Evolutionary conservation across 2,329 filamentous ascomycete genomes (phyloP).

Genomic region (Erysiphe neolycopersici): DNA sequence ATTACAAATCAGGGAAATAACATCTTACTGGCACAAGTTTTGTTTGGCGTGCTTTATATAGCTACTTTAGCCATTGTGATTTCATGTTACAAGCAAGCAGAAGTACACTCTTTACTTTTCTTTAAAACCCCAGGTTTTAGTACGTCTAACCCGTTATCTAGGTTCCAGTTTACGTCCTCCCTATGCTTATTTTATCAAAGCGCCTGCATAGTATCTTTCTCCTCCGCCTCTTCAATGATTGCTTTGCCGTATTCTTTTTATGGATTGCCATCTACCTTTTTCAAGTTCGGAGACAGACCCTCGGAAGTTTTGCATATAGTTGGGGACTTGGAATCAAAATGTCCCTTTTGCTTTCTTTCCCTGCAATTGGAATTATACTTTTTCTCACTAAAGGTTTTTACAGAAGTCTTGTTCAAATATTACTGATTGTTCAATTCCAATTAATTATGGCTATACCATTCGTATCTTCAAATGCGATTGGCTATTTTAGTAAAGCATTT

Average conservation of each 20-base stretch:
- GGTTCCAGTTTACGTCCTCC: conserved; percentile 68
- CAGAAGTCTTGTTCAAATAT: conserved; percentile 37
- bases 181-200: conserved; percentile 69
- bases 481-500: conserved; percentile 63
- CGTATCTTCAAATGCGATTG: conserved; percentile 31
- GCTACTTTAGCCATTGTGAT: conserved; percentile 50
- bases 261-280: conserved; percentile 59
- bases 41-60: conserved; percentile 65
- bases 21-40: conserved; percentile 53
- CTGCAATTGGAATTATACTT: conserved; percentile 51
- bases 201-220: conserved; percentile 83
- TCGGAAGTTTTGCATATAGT: conserved; percentile 47
- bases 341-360: conserved; percentile 60
- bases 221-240: conserved; percentile 86
- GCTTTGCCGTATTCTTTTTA: conserved; percentile 60
- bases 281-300: conserved; percentile 46
- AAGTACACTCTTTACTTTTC: conserved; percentile 20
- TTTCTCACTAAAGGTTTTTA: conserved; percentile 45
- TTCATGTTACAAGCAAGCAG: conserved; percentile 51
- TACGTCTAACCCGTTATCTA: conserved; percentile 13
- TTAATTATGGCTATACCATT: conserved; percentile 43
- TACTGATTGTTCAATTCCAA: conserved; percentile 55
- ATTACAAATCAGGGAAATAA: conserved; percentile 51
- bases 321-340: conserved; percentile 83
- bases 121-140: background rate